Conservation (phyloP, 768 basidiomycete genomes). For the Hericium alpestre region DNA sequence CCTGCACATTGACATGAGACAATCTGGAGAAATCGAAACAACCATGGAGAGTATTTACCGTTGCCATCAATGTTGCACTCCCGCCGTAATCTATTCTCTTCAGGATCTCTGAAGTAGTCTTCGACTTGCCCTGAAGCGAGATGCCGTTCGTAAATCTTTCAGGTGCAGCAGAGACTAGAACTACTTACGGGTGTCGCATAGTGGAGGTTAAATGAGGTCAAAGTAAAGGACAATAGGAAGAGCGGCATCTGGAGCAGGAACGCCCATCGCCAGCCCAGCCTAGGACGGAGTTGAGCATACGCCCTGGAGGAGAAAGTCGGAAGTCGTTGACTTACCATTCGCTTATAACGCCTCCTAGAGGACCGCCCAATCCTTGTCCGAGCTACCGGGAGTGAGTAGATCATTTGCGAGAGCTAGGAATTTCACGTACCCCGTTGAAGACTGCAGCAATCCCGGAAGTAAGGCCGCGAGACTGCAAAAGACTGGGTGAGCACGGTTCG, state of each 20-base stretch:
- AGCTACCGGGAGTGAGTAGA: slow-evolving; percentile 30
- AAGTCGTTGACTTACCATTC: slow-evolving; percentile 39
- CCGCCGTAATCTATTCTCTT: slow-evolving; percentile 78
- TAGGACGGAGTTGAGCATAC: slow-evolving; percentile 15
- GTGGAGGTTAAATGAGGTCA: slow-evolving; percentile 46
- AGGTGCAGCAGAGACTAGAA: background rate
- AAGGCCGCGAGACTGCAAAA: slow-evolving; percentile 52
- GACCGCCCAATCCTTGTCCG: slow-evolving; percentile 71
- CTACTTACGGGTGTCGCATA: slow-evolving; percentile 57
- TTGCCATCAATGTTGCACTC: slow-evolving; percentile 45
- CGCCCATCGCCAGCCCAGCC: slow-evolving; percentile 75
- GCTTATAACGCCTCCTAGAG: slow-evolving; percentile 58
- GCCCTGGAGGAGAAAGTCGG: background rate
- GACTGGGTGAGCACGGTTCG: background rate
- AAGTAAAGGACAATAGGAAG: slow-evolving; percentile 47
- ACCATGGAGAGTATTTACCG: slow-evolving; percentile 31
- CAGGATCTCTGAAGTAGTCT: slow-evolving; percentile 51
- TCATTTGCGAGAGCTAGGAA: background rate
- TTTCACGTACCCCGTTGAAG: slow-evolving; percentile 55
- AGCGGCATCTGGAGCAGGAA: slow-evolving; percentile 67
- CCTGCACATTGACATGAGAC: slow-evolving; percentile 31
- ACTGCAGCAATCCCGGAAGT: slow-evolving; percentile 61
- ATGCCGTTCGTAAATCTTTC: background rate
- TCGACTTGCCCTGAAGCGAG: slow-evolving; percentile 47
- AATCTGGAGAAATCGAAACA: background rate